Base-by-base conservation (phyloP, 441 rosid species). In the Brassica balearica region DNA sequence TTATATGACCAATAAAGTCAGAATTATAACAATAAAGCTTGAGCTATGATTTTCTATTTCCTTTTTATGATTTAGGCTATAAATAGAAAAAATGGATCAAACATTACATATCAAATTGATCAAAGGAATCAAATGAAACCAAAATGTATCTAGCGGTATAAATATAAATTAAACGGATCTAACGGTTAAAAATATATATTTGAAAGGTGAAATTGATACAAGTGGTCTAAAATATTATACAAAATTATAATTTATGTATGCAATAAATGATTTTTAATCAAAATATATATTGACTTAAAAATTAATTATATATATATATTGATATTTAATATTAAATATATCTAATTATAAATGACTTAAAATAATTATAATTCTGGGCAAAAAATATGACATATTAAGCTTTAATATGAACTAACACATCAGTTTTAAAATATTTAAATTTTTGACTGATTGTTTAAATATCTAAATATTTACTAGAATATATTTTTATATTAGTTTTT, bases 1-100 rank as follows among this genome's bases (percentile, higher is more conserved):
- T 34, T 64, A 32, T 55, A 34, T 64, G 48, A 34, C 11, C 48
- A 64, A 8, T 64, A 34, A 17, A 64, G 68, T 63, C 46, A 32
- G 19, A 32, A 55, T 55, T 7, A 14, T 63, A 32, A 32, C 38
- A 38, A 10, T 19, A 11, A 65, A 19, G 53, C 53, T 4, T 11
- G n/a, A 46, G 53, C 15, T 46, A 46, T 46, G 14, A 46, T 46
- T 12, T 46, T 46, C 27, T 46, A 4, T 11, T 43, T 41, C 5
- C 4, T 46, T 46, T 46, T 46, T 10, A 12, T 46, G 53, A 46
- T 46, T 46, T 46, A 46, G n/a, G 15, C 14, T 12, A 5, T 46
- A 46, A 46, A 12, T 12, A 5, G 6, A 46, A 46, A 41, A 41
- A 46, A 0, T 46, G 53, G 0, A 46, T 4, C 53, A 46, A 46